These are phyloP conservation scores for Entophlyctis luteolus DNA, from an alignment of 192 early-diverging fungal genomes.

Conservation along the genomic window DNA sequence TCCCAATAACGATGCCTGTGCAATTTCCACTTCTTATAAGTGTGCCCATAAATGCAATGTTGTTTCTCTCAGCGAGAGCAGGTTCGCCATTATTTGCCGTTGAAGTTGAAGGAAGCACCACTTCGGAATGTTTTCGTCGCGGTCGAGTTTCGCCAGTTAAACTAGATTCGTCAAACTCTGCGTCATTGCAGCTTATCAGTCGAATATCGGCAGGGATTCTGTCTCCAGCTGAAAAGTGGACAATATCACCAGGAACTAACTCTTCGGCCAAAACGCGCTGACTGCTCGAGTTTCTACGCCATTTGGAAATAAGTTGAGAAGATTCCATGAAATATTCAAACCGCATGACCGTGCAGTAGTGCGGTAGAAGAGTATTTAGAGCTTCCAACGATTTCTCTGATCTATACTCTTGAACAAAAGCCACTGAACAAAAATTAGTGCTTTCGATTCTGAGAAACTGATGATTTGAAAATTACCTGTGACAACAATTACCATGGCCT, in stretches of 20 bases:
- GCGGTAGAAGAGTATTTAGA: slow-evolving; percentile 80
- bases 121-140: slow-evolving; percentile 60
- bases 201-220: slow-evolving; percentile 91
- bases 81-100: neutral
- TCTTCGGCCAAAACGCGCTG: slow-evolving; percentile 69
- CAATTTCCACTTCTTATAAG: slow-evolving; percentile 85
- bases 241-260: slow-evolving; percentile 89
- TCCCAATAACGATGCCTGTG: slow-evolving; percentile 85
- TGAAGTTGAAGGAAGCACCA: slow-evolving; percentile 34
- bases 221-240: slow-evolving; percentile 82
- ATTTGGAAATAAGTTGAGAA: neutral
- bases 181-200: slow-evolving; percentile 67
- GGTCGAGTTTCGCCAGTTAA: slow-evolving; percentile 86
- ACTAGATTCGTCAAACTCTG: slow-evolving; percentile 89
- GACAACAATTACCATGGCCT: slow-evolving; percentile 73
- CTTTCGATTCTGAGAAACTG: neutral
- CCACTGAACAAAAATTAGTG: slow-evolving; percentile 49
- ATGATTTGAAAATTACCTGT: slow-evolving; percentile 46
- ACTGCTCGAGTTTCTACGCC: slow-evolving; percentile 55
- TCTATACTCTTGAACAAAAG: slow-evolving; percentile 84
- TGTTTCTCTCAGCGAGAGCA: slow-evolving; percentile 68
- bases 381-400: slow-evolving; percentile 82
- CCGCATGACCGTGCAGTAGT: slow-evolving; percentile 77
- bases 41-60: slow-evolving; percentile 96
- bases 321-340: slow-evolving; percentile 20